Evolutionary conservation across 2,329 filamentous ascomycete species (phyloP), one percentile per base, ranked within the genome.

Genomic region (Stagonosporopsis cucurbitacearum): DNA sequence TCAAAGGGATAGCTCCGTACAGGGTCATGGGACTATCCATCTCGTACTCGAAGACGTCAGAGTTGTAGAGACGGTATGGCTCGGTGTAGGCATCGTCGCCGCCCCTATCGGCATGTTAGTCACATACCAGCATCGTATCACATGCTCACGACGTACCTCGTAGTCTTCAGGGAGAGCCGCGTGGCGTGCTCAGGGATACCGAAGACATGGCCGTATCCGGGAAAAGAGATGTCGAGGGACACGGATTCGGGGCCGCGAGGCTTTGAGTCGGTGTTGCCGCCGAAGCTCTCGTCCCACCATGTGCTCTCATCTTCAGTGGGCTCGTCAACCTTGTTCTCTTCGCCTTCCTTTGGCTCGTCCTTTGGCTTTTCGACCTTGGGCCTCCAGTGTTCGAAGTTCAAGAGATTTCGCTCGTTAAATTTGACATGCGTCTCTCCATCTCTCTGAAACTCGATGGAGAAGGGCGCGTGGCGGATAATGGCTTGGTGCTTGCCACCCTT

Each of bases 261-360:
- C 78, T 99, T 99, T 5, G 88, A 86, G 75, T 99, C 95, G 0
- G 93, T 98, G 74, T 95, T 96, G 58, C 94, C 93, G 62, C 94
- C 94, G 75, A 99, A 99, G 0, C 84, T 86, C 79, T 99, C 95
- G 6, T 99, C 95, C 95, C 95, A 99, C 92, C 92, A 97, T 3
- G 93, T 97, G 77, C 88, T 90, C 72, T 97, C 90, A 63, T 95
- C 90, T 61, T 89, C 86, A 13, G 81, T 82, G 11, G 78, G 59
- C 36, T 76, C 58, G 28, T 75, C 71, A 45, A 79, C 76, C 46
- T 75, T 75, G 36, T 60, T 61, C 12, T 78, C 74, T 46, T 72
- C 71, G 53, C 87, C 85, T 35, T 79, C 77, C 25, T 77, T 77
- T 61, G 83, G 80, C 58, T 82, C 80, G 62, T 85, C 74, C 28